Evolutionary conservation across 228 moss, liverwort and hornwort genomes (phyloP).

Genomic region (Sphagnum fallax): DNA sequence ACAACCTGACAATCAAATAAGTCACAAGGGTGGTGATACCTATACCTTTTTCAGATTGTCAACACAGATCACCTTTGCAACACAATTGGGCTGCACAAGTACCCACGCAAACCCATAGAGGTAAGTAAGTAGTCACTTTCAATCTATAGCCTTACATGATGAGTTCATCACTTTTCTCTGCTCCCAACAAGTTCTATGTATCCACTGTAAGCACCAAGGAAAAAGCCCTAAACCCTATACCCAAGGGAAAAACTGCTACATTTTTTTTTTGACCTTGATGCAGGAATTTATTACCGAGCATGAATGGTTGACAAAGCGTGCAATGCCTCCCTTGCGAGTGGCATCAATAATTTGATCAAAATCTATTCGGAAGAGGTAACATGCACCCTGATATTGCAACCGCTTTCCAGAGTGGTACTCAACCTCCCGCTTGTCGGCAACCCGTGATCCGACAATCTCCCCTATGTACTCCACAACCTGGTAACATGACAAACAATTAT

Average conservation of each 20-base stretch:
- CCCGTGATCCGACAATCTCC: conserved; percentile 87
- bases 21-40: too few relatives aligned
- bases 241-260: too few relatives aligned
- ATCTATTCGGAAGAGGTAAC: conserved; percentile 93
- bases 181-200: too few relatives aligned
- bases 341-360: conserved; percentile 95
- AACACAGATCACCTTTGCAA: conserved; percentile 93
- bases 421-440: conserved; percentile 95
- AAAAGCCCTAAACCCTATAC: too few relatives aligned
- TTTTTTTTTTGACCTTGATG: too few relatives aligned
- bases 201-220: too few relatives aligned
- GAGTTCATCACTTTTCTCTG: too few relatives aligned
- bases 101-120: neutral
- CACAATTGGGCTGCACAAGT: conserved; percentile 77
- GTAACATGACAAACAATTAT: conserved; percentile 12
- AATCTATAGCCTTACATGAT: too few relatives aligned
- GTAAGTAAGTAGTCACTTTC: neutral
- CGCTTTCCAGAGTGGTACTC: conserved; percentile 94
- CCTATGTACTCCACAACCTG: conserved; percentile 98
- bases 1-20: neutral
- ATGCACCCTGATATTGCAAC: conserved; percentile 83
- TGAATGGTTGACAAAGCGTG: conserved; percentile 98
- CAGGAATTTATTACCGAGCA: conserved; percentile 55
- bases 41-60: conserved; percentile 86
- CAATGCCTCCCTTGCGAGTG: conserved; percentile 91